Conservation (phyloP, 1,139 yeast genomes). For the Pichia sp. region DNA sequence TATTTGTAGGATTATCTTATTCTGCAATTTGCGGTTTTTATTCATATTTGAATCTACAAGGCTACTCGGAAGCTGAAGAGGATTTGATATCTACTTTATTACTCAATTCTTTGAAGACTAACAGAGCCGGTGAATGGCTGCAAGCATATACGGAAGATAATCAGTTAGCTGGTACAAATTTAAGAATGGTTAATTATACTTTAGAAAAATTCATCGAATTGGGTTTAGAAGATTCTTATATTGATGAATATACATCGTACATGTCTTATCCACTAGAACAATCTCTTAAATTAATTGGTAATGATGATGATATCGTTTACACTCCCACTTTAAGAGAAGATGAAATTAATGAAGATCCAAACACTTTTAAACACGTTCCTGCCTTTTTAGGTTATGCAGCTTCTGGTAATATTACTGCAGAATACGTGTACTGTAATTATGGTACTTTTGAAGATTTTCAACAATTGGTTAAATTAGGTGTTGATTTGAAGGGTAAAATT, state of each 20-base stretch:
- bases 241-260: constrained; percentile 56
- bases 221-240: constrained; percentile 43
- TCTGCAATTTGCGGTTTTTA: no score
- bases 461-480: constrained; percentile 37
- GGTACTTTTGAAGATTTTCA: constrained; percentile 53
- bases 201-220: constrained; percentile 52
- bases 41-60: no score
- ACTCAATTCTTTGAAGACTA: constrained; percentile 36
- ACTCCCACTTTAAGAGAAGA: constrained; percentile 70
- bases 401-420: constrained; percentile 56
- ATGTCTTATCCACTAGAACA: constrained; percentile 58
- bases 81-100: no score
- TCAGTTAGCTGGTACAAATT: constrained; percentile 70
- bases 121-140: constrained; percentile 50
- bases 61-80: no score
- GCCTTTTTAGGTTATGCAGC: constrained; percentile 69
- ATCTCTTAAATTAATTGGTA: constrained; percentile 39
- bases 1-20: no score
- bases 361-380: constrained; percentile 49
- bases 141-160: constrained; percentile 51
- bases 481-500: constrained; percentile 46
- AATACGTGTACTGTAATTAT: constrained; percentile 54
- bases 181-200: constrained; percentile 62
- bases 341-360: constrained; percentile 60
- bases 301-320: constrained; percentile 32